phyloP scores from a whole-genome alignment of 1,139 yeast species.

The Suhomyces terraborum region DNA sequence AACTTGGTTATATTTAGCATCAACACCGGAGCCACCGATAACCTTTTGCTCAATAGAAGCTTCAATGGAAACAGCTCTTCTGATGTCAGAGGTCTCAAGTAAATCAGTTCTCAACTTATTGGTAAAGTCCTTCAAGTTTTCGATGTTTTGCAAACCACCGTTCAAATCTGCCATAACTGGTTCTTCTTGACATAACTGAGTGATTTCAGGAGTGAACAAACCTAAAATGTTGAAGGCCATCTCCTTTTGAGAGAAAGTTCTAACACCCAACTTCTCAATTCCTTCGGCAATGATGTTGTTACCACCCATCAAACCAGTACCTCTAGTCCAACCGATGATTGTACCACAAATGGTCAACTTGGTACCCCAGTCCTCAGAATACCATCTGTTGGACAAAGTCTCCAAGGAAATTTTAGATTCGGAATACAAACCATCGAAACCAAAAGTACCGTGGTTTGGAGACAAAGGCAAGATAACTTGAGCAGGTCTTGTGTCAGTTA shows the following conservation, averaged over 20 bases:
- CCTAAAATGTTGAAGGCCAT: slow-evolving; percentile 99
- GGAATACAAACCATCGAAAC: slow-evolving; percentile 96
- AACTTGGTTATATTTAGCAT: slow-evolving; percentile 77
- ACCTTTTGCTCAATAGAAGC: slow-evolving; percentile 91
- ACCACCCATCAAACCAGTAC: slow-evolving; percentile 97
- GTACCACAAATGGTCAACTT: slow-evolving; percentile 98
- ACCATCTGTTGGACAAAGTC: slow-evolving; percentile 97
- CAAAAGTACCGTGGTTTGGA: slow-evolving; percentile 98
- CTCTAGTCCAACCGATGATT: slow-evolving; percentile 99
- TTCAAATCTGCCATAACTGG: slow-evolving; percentile 98
- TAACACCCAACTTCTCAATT: slow-evolving; percentile 90
- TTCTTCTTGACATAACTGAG: slow-evolving; percentile 83
- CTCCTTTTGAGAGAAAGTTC: slow-evolving; percentile 97
- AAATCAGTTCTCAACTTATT: slow-evolving; percentile 78
- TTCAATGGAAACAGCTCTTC: slow-evolving; percentile 95
- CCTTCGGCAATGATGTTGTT: slow-evolving; percentile 98
- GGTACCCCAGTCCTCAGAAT: slow-evolving; percentile 94
- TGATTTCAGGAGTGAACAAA: slow-evolving; percentile 83
- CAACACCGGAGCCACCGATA: slow-evolving; percentile 87
- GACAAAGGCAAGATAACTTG: slow-evolving; percentile 95
- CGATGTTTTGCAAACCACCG: slow-evolving; percentile 95
- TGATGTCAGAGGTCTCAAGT: slow-evolving; percentile 82
- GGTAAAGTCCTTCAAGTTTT: slow-evolving; percentile 88
- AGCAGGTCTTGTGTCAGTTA: slow-evolving; percentile 94
- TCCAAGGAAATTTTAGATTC: slow-evolving; percentile 95